Percentiles rank a stretch among this genome's conserved stretches.
Conservation (phyloP, 2,329 filamentous ascomycete species). For the Pestalotiopsis sp. region DNA sequence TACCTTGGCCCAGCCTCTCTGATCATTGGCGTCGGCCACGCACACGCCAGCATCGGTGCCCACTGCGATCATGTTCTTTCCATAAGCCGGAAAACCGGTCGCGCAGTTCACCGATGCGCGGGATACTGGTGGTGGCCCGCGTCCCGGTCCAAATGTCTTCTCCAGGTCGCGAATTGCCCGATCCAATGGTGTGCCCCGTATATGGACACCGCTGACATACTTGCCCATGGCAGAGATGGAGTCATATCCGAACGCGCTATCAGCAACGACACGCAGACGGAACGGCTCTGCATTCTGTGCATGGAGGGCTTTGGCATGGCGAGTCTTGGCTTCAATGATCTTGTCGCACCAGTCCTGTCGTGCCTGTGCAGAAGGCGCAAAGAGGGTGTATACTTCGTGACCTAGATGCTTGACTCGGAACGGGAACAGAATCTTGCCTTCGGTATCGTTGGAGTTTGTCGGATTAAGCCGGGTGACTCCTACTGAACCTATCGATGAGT, state of each 20-base stretch:
- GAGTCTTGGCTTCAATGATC: constrained; percentile 93
- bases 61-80: constrained; percentile 86
- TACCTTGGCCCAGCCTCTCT: constrained; percentile 88
- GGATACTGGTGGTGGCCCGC: constrained; percentile 77
- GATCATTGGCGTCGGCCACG: constrained; percentile 84
- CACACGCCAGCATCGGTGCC: constrained; percentile 95
- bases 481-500: constrained; percentile 62
- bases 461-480: constrained; percentile 44
- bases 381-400: constrained; percentile 89
- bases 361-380: constrained; percentile 74
- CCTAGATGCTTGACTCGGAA: constrained; percentile 96
- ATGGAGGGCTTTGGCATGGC: constrained; percentile 84
- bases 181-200: constrained; percentile 89
- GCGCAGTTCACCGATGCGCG: constrained; percentile 90
- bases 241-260: constrained; percentile 87
- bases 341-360: constrained; percentile 90
- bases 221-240: constrained; percentile 59
- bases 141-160: constrained; percentile 69
- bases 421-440: constrained; percentile 86
- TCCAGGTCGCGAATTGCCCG: constrained; percentile 90
- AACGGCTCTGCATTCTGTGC: constrained; percentile 97
- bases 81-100: constrained; percentile 82
- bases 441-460: constrained; percentile 63
- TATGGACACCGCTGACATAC: constrained; percentile 66
- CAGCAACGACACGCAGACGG: constrained; percentile 86